These are phyloP conservation scores for Globisporangium polare DNA, from an alignment of 352 stramenopile genomes.

Conservation along the genomic window DNA sequence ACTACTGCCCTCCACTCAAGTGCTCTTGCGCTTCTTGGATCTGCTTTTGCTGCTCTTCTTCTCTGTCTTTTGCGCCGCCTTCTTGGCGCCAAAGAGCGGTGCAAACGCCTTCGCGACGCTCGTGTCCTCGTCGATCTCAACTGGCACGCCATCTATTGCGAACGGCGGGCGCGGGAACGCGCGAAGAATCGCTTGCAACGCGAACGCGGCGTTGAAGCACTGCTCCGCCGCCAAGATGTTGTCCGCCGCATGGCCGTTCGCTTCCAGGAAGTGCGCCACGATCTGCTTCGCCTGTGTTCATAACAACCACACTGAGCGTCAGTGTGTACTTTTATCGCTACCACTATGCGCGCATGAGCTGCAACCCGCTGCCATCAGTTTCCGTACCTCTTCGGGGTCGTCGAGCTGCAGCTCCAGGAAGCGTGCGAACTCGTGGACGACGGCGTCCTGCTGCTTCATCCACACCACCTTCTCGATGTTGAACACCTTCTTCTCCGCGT, in stretches of 20 bases:
- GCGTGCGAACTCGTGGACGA: slow-evolving; percentile 68
- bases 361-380: not conserved
- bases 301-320: too few relatives aligned
- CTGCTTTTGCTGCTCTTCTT: slow-evolving; percentile 17
- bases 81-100: slow-evolving; percentile 35
- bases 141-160: slow-evolving; percentile 35
- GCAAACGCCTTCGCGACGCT: slow-evolving; percentile 41
- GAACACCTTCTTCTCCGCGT: slow-evolving; percentile 57
- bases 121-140: slow-evolving; percentile 44
- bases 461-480: slow-evolving; percentile 58
- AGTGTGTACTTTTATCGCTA: too few relatives aligned
- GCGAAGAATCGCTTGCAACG: slow-evolving; percentile 66
- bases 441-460: slow-evolving; percentile 52
- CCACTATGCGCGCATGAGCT: not conserved
- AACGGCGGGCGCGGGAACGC: slow-evolving; percentile 57
- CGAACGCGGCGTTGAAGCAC: slow-evolving; percentile 76
- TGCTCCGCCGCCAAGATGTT: slow-evolving; percentile 47
- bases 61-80: slow-evolving; percentile 16
- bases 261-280: slow-evolving; percentile 48
- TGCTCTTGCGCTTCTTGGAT: slow-evolving; percentile 43
- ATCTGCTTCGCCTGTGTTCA: slow-evolving; percentile 28
- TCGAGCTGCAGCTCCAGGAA: slow-evolving; percentile 75
- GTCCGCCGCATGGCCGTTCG: slow-evolving; percentile 46
- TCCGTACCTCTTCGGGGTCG: slow-evolving; percentile 32
- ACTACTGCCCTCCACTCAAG: not conserved